Conservation (phyloP, 495 filamentous ascomycete species). For the Podospora comata region DNA sequence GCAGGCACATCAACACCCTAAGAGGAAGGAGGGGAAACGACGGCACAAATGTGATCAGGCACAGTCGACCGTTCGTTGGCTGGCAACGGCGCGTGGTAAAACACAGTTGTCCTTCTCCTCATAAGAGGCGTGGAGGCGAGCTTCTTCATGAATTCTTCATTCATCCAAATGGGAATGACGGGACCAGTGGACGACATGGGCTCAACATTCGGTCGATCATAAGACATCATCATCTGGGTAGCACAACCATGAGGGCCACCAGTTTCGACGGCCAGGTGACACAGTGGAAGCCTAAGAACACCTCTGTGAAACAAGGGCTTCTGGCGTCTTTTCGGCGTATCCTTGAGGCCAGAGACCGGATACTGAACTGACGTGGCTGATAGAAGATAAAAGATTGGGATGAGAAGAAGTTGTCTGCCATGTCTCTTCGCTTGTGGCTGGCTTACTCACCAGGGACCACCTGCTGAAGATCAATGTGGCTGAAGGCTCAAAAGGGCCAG, state of each 20-base stretch:
- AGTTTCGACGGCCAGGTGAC: not conserved
- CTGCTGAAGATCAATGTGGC: not conserved
- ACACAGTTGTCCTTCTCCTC: not conserved
- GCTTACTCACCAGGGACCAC: not conserved
- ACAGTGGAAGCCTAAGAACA: not conserved
- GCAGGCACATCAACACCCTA: not conserved
- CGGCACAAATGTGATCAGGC: not conserved
- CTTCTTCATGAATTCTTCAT: not conserved
- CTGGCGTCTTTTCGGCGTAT: not conserved
- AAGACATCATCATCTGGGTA: not conserved
- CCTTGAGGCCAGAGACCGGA: not conserved
- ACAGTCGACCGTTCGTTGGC: not conserved
- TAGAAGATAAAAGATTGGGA: not conserved
- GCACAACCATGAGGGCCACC: not conserved
- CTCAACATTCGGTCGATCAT: not conserved
- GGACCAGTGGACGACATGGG: not conserved
- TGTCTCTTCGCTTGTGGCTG: no score
- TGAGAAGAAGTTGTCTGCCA: not conserved
- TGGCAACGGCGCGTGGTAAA: not conserved
- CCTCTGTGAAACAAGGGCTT: not conserved
- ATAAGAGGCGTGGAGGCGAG: not conserved
- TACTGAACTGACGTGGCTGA: not conserved
- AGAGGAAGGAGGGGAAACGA: not conserved
- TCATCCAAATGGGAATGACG: not conserved
- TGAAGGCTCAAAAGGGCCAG: not conserved